phyloP scores from a whole-genome alignment of 1,284 basidiomycete species.

The Pseudozyma flocculosa region DNA sequence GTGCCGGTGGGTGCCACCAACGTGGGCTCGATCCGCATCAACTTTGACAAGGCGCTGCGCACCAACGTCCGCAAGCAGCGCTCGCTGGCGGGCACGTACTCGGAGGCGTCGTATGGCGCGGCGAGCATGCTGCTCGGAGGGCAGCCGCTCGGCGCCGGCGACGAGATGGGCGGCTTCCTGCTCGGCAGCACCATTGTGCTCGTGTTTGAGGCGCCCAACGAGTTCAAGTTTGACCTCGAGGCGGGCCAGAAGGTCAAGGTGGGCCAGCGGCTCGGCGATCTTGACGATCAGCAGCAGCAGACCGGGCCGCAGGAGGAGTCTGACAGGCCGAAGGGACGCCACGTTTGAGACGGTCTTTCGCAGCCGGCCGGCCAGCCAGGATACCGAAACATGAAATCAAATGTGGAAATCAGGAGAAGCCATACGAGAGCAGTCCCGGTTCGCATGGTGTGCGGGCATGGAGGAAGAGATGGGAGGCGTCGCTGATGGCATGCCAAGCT shows the following conservation, averaged over 20 bases:
- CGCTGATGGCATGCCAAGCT: no score
- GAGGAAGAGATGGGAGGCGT: no score
- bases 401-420: no score
- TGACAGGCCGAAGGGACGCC: background rate
- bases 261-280: constrained; percentile 67
- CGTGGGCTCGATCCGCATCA: constrained; percentile 92
- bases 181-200: constrained; percentile 94
- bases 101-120: constrained; percentile 69
- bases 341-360: background rate
- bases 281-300: constrained; percentile 12
- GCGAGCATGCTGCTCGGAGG: constrained; percentile 69
- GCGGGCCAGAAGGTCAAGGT: constrained; percentile 85
- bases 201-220: constrained; percentile 88
- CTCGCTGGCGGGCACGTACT: constrained; percentile 72
- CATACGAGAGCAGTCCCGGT: no score
- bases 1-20: constrained; percentile 97
- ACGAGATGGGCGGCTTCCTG: constrained; percentile 97
- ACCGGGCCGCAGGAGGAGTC: constrained; percentile 2
- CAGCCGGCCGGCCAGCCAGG: no score
- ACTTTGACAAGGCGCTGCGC: constrained; percentile 79
- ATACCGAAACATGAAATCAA: no score
- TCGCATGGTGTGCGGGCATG: no score
- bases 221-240: constrained; percentile 78
- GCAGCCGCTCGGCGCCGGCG: constrained; percentile 80
- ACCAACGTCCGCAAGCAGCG: constrained; percentile 52